phyloP scores from a whole-genome alignment of 805 yeast species.

The Lipomyces chichibuensis region DNA sequence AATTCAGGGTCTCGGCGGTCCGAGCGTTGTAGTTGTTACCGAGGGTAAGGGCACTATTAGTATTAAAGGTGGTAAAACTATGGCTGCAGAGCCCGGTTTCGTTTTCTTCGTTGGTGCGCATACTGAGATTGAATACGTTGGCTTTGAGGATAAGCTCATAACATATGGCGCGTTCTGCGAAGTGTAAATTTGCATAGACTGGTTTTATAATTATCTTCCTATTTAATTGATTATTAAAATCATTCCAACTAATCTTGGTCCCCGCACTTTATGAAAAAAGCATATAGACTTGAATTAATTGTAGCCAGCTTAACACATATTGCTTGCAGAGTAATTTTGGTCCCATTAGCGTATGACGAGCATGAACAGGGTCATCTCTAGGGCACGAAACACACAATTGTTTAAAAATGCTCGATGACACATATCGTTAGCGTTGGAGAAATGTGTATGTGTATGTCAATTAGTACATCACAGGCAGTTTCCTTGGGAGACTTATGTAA shows the following conservation, averaged over 20 bases:
- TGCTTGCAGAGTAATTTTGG: too few species aligned
- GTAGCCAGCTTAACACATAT: too few species aligned
- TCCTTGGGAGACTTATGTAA: too few species aligned
- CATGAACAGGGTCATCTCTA: too few species aligned
- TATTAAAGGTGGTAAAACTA: conserved; percentile 46
- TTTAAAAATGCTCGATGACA: too few species aligned
- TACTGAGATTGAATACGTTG: conserved; percentile 59
- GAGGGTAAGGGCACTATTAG: conserved; percentile 72
- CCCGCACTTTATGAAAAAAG: too few species aligned
- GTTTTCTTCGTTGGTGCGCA: conserved; percentile 85
- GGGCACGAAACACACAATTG: too few species aligned
- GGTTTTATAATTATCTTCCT: conserved; percentile 8
- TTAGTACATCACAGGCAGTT: too few species aligned
- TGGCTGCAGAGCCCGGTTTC: conserved; percentile 66
- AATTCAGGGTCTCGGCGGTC: conserved; percentile 73
- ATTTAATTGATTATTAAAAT: conserved; percentile 3
- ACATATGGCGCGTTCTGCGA: conserved; percentile 91
- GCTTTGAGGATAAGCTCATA: conserved; percentile 54
- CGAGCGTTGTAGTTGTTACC: conserved; percentile 82
- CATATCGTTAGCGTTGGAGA: too few species aligned
- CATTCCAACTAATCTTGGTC: neutral
- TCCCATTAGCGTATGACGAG: too few species aligned
- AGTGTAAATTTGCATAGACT: conserved; percentile 45
- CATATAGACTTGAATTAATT: too few species aligned
- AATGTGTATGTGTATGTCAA: too few species aligned